Evolutionary conservation across 257 asterid genomes (phyloP), one percentile per base, ranked within the genome.

Genomic region (Penstemon barbatus): DNA sequence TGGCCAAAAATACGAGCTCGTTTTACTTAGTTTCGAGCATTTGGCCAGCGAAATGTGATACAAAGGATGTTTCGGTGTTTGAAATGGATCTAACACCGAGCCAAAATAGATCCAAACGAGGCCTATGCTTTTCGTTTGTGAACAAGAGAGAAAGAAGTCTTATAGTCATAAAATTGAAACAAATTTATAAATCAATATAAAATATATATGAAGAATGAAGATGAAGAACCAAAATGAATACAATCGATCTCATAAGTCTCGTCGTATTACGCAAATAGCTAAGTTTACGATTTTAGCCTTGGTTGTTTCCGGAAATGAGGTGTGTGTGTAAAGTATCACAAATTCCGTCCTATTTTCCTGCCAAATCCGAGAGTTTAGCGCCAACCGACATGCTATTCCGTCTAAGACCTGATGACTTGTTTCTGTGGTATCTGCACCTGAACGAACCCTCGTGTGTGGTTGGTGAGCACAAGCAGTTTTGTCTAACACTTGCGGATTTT

Each of bases 381-480:
- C 89, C 89, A 0, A 87, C 75, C 3, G 95, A 85, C 77, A 78
- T 66, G 87, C 87, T 77, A 45, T 38, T 71, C 9, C 84, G 81
- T 19, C 45, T 73, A 15, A 82, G 61, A 12, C 80, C 71, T 0
- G 67, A 10, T 25, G 33, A 2, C 3, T 25, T 25, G 65, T 44
- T 74, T 69, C 95, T 75, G 78, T 88, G 96, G 77, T 78, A 75
- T 49, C 91, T 73, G 80, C 93, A 88, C 78, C 96, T 69, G 88
- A 89, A 86, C 4, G 96, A 89, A 40, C 94, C 94, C 0, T 57
- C 84, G 5, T 86, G 94, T 3, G 88, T 89, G 0, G 96, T 89
- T 33, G 93, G 93, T 3, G 96, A 83, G 80, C 97, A 90, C 74
- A 90, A 68, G 64, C 96, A 90, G 75, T 79, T 87, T 46, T 64